Percentiles rank a stretch among this genome's conserved stretches.
Evolutionary conservation across 305 asterid species (phyloP).

Genomic region (Fraxinus latifolia): DNA sequence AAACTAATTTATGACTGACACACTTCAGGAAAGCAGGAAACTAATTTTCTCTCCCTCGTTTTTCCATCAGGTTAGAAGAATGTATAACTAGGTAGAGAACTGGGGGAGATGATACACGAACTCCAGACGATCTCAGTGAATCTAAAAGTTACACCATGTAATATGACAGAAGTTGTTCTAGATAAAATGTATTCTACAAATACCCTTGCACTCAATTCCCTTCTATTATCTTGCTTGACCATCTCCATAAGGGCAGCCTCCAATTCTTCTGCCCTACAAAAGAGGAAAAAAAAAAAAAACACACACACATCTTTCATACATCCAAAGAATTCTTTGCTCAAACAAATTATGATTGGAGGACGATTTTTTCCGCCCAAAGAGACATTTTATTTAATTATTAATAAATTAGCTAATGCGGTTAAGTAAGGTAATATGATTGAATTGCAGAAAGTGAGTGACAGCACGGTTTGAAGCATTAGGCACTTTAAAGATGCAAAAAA

Average conservation of each 20-base stretch:
- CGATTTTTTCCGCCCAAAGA: background rate
- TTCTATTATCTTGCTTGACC: conserved; percentile 79
- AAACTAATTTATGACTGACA: conserved; percentile 1
- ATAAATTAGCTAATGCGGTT: background rate
- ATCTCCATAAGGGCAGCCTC: conserved; percentile 93
- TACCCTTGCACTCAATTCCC: conserved; percentile 86
- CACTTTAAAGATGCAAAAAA: background rate
- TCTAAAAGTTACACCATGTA: conserved; percentile 12
- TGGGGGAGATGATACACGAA: conserved; percentile 1
- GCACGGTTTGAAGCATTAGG: conserved; percentile 1
- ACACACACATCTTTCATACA: background rate
- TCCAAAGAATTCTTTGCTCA: background rate
- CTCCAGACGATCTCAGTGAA: background rate
- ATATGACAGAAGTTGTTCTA: conserved; percentile 18
- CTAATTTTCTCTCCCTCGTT: conserved; percentile 13
- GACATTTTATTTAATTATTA: background rate
- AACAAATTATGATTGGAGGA: background rate
- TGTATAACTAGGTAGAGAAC: background rate
- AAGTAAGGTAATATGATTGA: background rate
- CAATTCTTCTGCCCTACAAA: conserved; percentile 81
- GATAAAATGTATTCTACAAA: background rate
- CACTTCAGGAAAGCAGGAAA: background rate
- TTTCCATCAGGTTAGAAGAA: background rate
- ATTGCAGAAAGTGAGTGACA: conserved; percentile 4
- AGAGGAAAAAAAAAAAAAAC: conserved; percentile 2